A percentile compares a stretch with the other conserved stretches of the same genome.
Evolutionary conservation across 2,329 filamentous ascomycete species (phyloP).

Genomic region (Blastomyces gilchristii): DNA sequence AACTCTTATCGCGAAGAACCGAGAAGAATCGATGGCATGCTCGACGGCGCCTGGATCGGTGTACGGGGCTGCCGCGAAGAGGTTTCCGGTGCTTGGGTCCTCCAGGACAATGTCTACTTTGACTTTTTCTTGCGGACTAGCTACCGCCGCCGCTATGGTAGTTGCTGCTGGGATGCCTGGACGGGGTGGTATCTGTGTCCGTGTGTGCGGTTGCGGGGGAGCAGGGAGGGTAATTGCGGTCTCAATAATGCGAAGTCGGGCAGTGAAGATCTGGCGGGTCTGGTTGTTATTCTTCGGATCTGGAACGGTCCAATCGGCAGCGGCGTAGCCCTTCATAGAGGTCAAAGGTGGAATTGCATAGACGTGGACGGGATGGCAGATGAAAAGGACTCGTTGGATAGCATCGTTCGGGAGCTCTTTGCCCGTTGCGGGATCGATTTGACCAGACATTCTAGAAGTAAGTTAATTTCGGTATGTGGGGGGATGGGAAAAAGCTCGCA

Average conservation of each 20-base stretch:
- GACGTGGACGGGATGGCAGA: slow-evolving; percentile 64
- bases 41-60: slow-evolving; percentile 56
- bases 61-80: slow-evolving; percentile 81
- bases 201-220: slow-evolving; percentile 14
- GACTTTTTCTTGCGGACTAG: slow-evolving; percentile 42
- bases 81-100: slow-evolving; percentile 58
- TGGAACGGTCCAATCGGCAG: slow-evolving; percentile 60
- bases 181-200: slow-evolving; percentile 7
- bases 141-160: slow-evolving; percentile 19
- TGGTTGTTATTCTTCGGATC: slow-evolving; percentile 46
- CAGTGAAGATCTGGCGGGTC: slow-evolving; percentile 71
- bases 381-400: slow-evolving; percentile 76
- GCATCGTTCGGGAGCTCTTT: slow-evolving; percentile 58
- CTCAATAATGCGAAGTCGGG: slow-evolving; percentile 67
- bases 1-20: slow-evolving; percentile 77
- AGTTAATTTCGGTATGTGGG: neutral
- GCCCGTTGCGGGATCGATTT: slow-evolving; percentile 62
- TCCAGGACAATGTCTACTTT: slow-evolving; percentile 71
- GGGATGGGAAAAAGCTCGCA: neutral
- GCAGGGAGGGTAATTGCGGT: slow-evolving; percentile 44
- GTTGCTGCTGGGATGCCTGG: slow-evolving; percentile 18
- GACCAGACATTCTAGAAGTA: slow-evolving; percentile 26
- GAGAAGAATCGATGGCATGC: slow-evolving; percentile 64
- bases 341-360: slow-evolving; percentile 77
- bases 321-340: slow-evolving; percentile 68